These are phyloP conservation scores for Leccinum broughii DNA, from an alignment of 768 basidiomycete species.

Conservation along the genomic window DNA sequence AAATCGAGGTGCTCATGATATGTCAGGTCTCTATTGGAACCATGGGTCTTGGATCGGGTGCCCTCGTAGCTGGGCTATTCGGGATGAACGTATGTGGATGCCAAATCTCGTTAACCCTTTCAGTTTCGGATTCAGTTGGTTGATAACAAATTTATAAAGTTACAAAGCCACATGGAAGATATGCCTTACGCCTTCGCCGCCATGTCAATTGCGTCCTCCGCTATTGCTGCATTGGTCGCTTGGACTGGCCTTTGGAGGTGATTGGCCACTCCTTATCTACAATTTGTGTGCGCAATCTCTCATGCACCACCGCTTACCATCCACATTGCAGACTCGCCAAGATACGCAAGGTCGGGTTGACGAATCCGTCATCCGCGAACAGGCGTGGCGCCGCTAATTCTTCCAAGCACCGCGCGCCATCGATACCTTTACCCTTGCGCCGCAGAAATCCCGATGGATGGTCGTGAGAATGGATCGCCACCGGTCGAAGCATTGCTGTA, in stretches of 20 bases:
- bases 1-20: constrained; percentile 4
- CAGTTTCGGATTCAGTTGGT: constrained; percentile 24
- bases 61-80: constrained; percentile 87
- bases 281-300: constrained; percentile 13
- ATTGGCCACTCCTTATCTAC: constrained; percentile 13
- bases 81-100: constrained; percentile 89
- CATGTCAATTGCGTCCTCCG: constrained; percentile 59
- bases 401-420: constrained; percentile 22
- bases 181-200: constrained; percentile 73
- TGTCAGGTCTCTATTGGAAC: constrained; percentile 87
- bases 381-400: constrained; percentile 14
- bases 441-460: constrained; percentile 41
- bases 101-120: constrained; percentile 12
- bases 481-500: neutral
- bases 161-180: constrained; percentile 72
- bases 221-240: constrained; percentile 61
- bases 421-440: constrained; percentile 43
- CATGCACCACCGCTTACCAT: neutral
- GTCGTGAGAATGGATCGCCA: constrained; percentile 31
- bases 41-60: constrained; percentile 88
- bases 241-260: constrained; percentile 66
- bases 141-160: constrained; percentile 42
- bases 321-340: constrained; percentile 38
- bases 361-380: constrained; percentile 27
- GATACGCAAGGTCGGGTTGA: constrained; percentile 46